phyloP scores from a whole-genome alignment of 257 asterid species.

The Solanum arcanum region DNA sequence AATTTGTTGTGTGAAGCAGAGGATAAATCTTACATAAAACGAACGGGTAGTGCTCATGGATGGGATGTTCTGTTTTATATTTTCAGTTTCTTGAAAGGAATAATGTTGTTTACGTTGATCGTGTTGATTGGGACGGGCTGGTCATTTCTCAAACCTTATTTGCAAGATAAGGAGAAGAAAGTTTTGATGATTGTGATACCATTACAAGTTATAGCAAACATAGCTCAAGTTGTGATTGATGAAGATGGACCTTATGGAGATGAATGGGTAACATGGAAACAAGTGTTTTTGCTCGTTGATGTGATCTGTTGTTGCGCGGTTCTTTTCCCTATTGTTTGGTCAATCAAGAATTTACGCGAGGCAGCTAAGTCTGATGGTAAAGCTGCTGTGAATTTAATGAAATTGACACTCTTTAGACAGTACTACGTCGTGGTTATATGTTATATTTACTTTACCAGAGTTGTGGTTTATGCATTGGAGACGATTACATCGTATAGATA shows the following conservation, averaged over 20 bases:
- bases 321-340: slow-evolving; percentile 85
- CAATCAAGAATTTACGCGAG: slow-evolving; percentile 76
- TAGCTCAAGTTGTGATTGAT: slow-evolving; percentile 83
- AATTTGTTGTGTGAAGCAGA: slow-evolving; percentile 72
- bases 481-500: slow-evolving; percentile 72
- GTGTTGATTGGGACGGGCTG: slow-evolving; percentile 86
- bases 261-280: slow-evolving; percentile 75
- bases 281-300: slow-evolving; percentile 73
- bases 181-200: slow-evolving; percentile 81
- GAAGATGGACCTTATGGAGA: slow-evolving; percentile 64
- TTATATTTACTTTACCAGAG: slow-evolving; percentile 80
- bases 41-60: slow-evolving; percentile 67
- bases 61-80: slow-evolving; percentile 77
- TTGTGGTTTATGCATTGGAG: slow-evolving; percentile 80
- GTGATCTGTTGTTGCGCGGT: slow-evolving; percentile 76
- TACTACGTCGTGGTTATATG: slow-evolving; percentile 73
- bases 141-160: slow-evolving; percentile 76
- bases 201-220: slow-evolving; percentile 65
- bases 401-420: slow-evolving; percentile 72
- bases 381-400: slow-evolving; percentile 89
- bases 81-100: slow-evolving; percentile 64
- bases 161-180: slow-evolving; percentile 86
- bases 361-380: slow-evolving; percentile 84
- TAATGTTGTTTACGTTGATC: slow-evolving; percentile 53
- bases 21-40: slow-evolving; percentile 61